phyloP scores from a whole-genome alignment of 805 yeast genomes.

The Vanderwaltozyma yarrowii region DNA sequence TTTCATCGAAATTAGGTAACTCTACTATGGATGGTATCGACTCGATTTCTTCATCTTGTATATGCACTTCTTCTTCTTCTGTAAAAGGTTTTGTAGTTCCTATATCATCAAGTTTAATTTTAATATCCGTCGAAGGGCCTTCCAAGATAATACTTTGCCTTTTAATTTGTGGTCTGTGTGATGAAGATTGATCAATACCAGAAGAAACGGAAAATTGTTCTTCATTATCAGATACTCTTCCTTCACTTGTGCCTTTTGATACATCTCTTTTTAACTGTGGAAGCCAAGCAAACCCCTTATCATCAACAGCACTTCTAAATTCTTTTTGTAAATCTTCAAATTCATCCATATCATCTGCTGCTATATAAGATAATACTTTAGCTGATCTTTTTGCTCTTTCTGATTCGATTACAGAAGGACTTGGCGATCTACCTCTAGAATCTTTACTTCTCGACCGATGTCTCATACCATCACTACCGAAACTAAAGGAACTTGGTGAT shows the following conservation, averaged over 20 bases:
- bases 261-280: constrained; percentile 14
- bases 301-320: constrained; percentile 18
- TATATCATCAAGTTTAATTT: neutral
- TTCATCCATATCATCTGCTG: constrained; percentile 26
- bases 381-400: constrained; percentile 19
- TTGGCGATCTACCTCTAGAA: neutral
- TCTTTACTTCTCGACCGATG: neutral
- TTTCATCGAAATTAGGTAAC: constrained; percentile 18
- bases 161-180: too few relatives aligned
- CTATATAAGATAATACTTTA: constrained; percentile 21
- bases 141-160: too few relatives aligned
- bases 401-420: neutral
- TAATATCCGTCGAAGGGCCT: too few relatives aligned
- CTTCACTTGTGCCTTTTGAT: constrained; percentile 11
- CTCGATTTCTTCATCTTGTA: neutral
- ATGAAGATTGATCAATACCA: neutral
- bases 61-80: constrained; percentile 2
- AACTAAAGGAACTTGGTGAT: neutral
- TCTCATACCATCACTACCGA: neutral
- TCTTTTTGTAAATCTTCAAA: constrained; percentile 26
- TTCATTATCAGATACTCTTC: constrained; percentile 1
- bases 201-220: neutral
- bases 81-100: constrained; percentile 1
- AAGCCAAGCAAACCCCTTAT: constrained; percentile 23
- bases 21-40: neutral